Conservation (phyloP, 345 rosid species). For the Bruguiera sexangula region DNA sequence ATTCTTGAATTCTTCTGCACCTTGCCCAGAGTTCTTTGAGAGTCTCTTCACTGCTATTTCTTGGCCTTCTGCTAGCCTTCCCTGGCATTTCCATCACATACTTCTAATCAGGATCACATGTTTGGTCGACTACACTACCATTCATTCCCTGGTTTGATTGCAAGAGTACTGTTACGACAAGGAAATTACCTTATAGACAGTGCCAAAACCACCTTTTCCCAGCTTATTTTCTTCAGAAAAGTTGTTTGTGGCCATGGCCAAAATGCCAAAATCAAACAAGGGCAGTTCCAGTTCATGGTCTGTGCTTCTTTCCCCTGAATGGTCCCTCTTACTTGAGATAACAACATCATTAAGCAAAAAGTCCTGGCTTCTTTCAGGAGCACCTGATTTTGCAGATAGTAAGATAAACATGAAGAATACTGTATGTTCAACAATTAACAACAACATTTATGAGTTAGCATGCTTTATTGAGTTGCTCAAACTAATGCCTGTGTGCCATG, state of each 20-base stretch:
- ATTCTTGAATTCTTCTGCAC: constrained; percentile 76
- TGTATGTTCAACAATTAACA: not conserved
- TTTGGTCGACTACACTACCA: not conserved
- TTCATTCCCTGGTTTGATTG: not conserved
- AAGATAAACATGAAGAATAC: not conserved
- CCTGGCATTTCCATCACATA: constrained; percentile 34
- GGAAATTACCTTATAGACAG: constrained; percentile 68
- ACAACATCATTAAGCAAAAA: constrained; percentile 54
- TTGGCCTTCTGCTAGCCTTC: constrained; percentile 53
- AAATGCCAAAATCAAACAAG: constrained; percentile 41
- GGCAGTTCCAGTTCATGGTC: constrained; percentile 56
- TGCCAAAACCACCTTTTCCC: constrained; percentile 76
- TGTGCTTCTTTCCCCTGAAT: constrained; percentile 30
- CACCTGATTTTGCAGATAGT: constrained; percentile 25
- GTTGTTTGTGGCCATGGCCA: constrained; percentile 44
- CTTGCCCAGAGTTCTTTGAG: constrained; percentile 64
- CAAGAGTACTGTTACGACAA: not conserved
- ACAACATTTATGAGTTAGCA: too few species aligned
- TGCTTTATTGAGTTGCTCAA: not conserved
- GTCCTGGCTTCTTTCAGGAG: constrained; percentile 61
- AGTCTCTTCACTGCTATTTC: constrained; percentile 80
- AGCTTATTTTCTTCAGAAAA: constrained; percentile 48
- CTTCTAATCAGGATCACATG: not conserved
- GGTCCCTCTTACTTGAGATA: constrained; percentile 54
- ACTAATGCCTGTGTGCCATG: not conserved